A percentile compares a stretch with the other conserved stretches of the same genome.
Conservation (phyloP, 495 filamentous ascomycete species). For the Hypoxylon fuscum region DNA sequence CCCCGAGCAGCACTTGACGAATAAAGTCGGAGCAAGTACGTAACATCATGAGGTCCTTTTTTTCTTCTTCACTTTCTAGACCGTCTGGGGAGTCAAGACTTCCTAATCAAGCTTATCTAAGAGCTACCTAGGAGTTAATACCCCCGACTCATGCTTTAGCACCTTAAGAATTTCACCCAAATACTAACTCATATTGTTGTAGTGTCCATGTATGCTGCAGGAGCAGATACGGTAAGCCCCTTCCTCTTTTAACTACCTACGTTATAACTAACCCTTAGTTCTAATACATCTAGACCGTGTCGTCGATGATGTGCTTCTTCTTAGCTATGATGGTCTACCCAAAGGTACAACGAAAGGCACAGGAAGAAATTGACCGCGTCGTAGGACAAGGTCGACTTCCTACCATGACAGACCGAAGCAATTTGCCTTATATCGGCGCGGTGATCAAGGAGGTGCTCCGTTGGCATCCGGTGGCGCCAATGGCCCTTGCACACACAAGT, state of each 20-base stretch:
- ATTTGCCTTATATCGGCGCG: slow-evolving; percentile 56
- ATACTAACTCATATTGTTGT: slow-evolving; percentile 56
- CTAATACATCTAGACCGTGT: slow-evolving; percentile 42
- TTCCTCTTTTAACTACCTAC: slow-evolving; percentile 16
- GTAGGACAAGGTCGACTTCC: slow-evolving; percentile 58
- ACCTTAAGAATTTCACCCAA: too few relatives aligned
- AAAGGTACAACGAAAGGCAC: slow-evolving; percentile 43
- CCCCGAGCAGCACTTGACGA: slow-evolving; percentile 43
- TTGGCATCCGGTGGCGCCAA: slow-evolving; percentile 53
- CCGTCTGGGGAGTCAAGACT: too few relatives aligned
- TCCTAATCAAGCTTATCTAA: too few relatives aligned
- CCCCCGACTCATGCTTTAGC: too few relatives aligned
- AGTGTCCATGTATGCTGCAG: slow-evolving; percentile 57
- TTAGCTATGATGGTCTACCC: slow-evolving; percentile 60
- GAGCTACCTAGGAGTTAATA: too few relatives aligned
- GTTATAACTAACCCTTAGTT: background rate
- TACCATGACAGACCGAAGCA: slow-evolving; percentile 48
- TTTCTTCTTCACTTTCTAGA: too few relatives aligned
- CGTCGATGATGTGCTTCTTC: slow-evolving; percentile 52
- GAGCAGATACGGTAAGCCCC: slow-evolving; percentile 53
- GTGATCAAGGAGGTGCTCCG: slow-evolving; percentile 57
- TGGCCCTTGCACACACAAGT: slow-evolving; percentile 56
- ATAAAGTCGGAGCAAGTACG: too few relatives aligned
- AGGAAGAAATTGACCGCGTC: slow-evolving; percentile 62
- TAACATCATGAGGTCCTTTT: too few relatives aligned